A percentile compares a stretch with the other conserved stretches of the same genome.
These are phyloP conservation scores for Rhododendron ferrugineum DNA, from an alignment of 148 eudicot species.

Conservation along the genomic window DNA sequence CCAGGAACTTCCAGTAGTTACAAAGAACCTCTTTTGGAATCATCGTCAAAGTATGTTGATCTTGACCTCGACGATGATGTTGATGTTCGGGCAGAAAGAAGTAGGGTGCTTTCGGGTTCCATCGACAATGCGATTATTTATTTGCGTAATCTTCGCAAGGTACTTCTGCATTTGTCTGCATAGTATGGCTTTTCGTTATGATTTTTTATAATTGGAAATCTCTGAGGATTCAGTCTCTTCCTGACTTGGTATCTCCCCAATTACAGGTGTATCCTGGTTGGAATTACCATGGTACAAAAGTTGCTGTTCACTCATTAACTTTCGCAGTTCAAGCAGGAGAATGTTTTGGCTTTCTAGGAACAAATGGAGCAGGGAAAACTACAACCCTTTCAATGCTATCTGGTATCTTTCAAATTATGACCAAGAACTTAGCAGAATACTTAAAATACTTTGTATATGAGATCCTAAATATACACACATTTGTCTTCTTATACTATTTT, in stretches of 20 bases:
- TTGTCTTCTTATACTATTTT: neutral
- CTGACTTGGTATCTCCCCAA: slow-evolving; percentile 10
- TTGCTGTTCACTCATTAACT: slow-evolving; percentile 85
- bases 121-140: slow-evolving; percentile 67
- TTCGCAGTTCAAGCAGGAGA: slow-evolving; percentile 96
- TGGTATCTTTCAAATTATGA: slow-evolving; percentile 29
- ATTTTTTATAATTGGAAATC: neutral
- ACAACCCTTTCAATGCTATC: slow-evolving; percentile 93
- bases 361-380: slow-evolving; percentile 98
- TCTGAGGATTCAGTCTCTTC: neutral
- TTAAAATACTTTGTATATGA: neutral
- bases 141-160: slow-evolving; percentile 87
- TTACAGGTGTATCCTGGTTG: slow-evolving; percentile 76
- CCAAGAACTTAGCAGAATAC: neutral
- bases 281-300: slow-evolving; percentile 46
- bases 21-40: slow-evolving; percentile 64
- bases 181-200: neutral
- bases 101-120: slow-evolving; percentile 78
- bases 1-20: slow-evolving; percentile 24
- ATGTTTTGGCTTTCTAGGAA: slow-evolving; percentile 97
- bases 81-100: slow-evolving; percentile 79
- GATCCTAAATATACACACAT: neutral
- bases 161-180: slow-evolving; percentile 12
- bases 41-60: slow-evolving; percentile 38
- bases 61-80: slow-evolving; percentile 60